phyloP scores from a whole-genome alignment of 2,329 filamentous ascomycete genomes.

The Pestalotiopsis sp. region DNA sequence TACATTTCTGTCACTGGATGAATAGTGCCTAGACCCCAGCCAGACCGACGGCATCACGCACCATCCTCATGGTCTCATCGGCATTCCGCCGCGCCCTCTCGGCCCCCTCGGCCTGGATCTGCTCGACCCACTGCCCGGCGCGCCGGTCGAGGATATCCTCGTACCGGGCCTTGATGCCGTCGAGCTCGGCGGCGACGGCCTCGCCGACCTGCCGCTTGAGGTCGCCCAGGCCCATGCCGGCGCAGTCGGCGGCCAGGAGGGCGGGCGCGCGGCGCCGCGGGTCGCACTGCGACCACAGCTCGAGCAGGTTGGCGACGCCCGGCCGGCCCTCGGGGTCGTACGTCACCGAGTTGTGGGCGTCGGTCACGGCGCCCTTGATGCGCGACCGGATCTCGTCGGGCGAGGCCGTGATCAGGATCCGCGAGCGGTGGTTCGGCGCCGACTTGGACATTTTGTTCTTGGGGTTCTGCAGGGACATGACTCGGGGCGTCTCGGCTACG shows the following conservation, averaged over 20 bases:
- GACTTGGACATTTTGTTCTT: constrained; percentile 94
- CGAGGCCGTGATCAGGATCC: constrained; percentile 81
- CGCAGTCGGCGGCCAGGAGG: constrained; percentile 34
- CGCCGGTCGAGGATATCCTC: constrained; percentile 44
- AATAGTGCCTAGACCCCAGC: neutral
- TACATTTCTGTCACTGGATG: neutral
- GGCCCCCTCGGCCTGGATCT: constrained; percentile 61
- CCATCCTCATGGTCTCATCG: constrained; percentile 55
- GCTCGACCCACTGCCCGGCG: constrained; percentile 55
- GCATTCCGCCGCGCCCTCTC: constrained; percentile 65
- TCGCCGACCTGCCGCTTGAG: constrained; percentile 69
- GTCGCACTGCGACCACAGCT: constrained; percentile 75
- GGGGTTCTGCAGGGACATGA: constrained; percentile 88
- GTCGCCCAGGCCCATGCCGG: constrained; percentile 49
- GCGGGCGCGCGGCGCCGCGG: constrained; percentile 34
- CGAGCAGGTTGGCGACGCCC: constrained; percentile 85
- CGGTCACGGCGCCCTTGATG: constrained; percentile 75
- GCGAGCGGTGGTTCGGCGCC: constrained; percentile 68
- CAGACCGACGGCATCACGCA: constrained; percentile 55
- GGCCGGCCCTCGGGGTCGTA: constrained; percentile 74
- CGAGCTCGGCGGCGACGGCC: constrained; percentile 55
- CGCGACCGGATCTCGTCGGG: constrained; percentile 68
- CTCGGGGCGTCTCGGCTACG: constrained; percentile 74
- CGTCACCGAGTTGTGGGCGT: constrained; percentile 66
- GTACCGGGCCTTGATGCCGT: constrained; percentile 53